These are phyloP conservation scores for Brassica nigra DNA, from an alignment of 345 rosid species.

Conservation along the genomic window DNA sequence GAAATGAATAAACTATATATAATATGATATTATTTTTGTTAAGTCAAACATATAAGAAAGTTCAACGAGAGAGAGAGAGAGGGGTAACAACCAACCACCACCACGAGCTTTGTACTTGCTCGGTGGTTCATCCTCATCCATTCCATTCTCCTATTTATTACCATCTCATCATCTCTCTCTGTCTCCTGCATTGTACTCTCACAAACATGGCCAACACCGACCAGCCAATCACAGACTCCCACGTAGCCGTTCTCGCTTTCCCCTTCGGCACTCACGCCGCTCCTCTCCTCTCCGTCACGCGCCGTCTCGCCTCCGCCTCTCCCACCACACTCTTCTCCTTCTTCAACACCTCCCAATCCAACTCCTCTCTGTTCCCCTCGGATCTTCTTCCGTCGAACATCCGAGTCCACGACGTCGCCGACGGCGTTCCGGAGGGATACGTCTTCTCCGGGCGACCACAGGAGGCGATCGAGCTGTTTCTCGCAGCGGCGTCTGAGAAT, in stretches of 20 bases:
- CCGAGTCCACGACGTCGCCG: conserved; percentile 38
- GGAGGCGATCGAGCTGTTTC: conserved; percentile 54
- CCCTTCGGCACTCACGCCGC: conserved; percentile 61
- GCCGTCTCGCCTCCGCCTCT: conserved; percentile 47
- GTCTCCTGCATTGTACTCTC: neutral
- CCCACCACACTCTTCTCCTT: conserved; percentile 57
- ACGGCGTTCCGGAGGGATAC: conserved; percentile 39
- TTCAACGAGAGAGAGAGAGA: neutral
- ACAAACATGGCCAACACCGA: neutral
- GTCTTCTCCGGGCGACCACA: conserved; percentile 40
- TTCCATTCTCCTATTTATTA: neutral
- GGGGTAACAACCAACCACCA: conserved; percentile 12
- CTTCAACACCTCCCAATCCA: conserved; percentile 49
- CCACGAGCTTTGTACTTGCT: conserved; percentile 22
- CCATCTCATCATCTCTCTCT: neutral
- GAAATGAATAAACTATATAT: neutral
- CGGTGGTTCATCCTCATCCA: conserved; percentile 19
- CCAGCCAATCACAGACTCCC: conserved; percentile 22
- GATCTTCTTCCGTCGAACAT: conserved; percentile 42
- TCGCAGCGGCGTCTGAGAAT: conserved; percentile 42
- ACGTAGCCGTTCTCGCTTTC: conserved; percentile 61
- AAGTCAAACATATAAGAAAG: neutral
- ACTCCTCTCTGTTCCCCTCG: conserved; percentile 32
- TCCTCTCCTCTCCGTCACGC: conserved; percentile 50
- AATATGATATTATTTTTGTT: neutral